Conservation (phyloP, 2,329 filamentous ascomycete genomes). For the Rhytidhysteron rufulum region DNA sequence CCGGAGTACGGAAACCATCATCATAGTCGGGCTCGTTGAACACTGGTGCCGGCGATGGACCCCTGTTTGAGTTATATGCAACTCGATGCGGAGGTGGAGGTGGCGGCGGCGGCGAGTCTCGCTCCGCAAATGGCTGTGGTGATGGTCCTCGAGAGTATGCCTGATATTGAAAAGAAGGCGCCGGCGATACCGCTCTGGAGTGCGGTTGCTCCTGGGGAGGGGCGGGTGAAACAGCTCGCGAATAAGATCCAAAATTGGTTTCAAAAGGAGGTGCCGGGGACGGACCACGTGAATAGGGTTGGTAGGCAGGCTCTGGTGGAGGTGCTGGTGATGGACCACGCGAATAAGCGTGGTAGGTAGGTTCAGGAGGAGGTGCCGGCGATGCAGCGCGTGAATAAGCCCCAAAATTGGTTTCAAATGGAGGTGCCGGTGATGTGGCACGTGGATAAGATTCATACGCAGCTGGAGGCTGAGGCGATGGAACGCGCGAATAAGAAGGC, state of each 20-base stretch:
- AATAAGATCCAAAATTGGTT: too few species aligned
- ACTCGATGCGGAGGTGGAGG: slow-evolving; percentile 77
- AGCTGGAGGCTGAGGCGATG: slow-evolving; percentile 29
- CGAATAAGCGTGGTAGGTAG: slow-evolving; percentile 25
- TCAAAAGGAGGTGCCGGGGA: slow-evolving; percentile 41
- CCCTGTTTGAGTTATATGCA: slow-evolving; percentile 45
- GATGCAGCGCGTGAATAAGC: too few species aligned
- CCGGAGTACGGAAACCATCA: slow-evolving; percentile 56
- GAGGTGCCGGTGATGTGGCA: slow-evolving; percentile 38
- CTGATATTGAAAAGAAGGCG: slow-evolving; percentile 10
- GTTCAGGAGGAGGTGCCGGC: slow-evolving; percentile 25
- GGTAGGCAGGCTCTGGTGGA: slow-evolving; percentile 32
- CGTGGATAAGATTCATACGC: slow-evolving; percentile 35
- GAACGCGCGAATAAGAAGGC: slow-evolving; percentile 18
- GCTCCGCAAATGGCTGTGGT: slow-evolving; percentile 17
- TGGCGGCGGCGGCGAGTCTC: slow-evolving; percentile 69
- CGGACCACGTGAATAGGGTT: slow-evolving; percentile 35
- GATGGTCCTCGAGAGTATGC: slow-evolving; percentile 8
- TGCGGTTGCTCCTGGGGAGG: slow-evolving; percentile 6
- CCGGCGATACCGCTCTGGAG: slow-evolving; percentile 4
- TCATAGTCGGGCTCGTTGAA: slow-evolving; percentile 15
- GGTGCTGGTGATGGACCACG: slow-evolving; percentile 31
- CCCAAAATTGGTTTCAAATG: too few species aligned
- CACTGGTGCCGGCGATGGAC: slow-evolving; percentile 28
- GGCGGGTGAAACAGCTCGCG: too few species aligned